Percentiles rank a stretch among this genome's conserved stretches.
phyloP scores from a whole-genome alignment of 108 stramenopile species.

The Mayamaea pseudoterrestris region DNA sequence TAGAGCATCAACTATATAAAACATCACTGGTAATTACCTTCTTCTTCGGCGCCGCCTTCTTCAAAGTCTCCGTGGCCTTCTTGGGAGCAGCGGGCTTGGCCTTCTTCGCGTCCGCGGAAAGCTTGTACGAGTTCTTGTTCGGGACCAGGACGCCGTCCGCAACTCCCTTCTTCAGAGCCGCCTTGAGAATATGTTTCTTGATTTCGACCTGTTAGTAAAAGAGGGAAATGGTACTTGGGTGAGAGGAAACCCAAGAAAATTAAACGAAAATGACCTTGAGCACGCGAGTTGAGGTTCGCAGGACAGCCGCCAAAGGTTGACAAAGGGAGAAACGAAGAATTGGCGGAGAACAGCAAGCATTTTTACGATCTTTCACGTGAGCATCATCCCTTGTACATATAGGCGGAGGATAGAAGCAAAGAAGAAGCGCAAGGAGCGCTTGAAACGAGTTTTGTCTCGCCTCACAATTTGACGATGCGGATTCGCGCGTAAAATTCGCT shows the following conservation, averaged over 20 bases:
- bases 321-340: no score
- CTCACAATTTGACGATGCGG: no score
- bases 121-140: slow-evolving; percentile 64
- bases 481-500: no score
- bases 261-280: no score
- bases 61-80: background rate
- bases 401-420: no score
- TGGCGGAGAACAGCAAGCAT: no score
- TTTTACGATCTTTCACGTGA: no score
- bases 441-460: no score
- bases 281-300: no score
- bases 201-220: slow-evolving; percentile 17
- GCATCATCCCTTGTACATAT: no score
- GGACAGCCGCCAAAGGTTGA: no score
- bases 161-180: slow-evolving; percentile 56
- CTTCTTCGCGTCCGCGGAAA: slow-evolving; percentile 43
- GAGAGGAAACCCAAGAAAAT: background rate
- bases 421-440: no score
- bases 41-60: slow-evolving; percentile 16
- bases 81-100: slow-evolving; percentile 18
- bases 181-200: slow-evolving; percentile 51
- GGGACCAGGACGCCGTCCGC: slow-evolving; percentile 47
- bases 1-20: background rate
- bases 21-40: slow-evolving; percentile 3
- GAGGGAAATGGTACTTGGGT: background rate